Evolutionary conservation across 1,139 yeast species (phyloP), one percentile per base, ranked within the genome.

Genomic region (Protomyces inouyei): DNA sequence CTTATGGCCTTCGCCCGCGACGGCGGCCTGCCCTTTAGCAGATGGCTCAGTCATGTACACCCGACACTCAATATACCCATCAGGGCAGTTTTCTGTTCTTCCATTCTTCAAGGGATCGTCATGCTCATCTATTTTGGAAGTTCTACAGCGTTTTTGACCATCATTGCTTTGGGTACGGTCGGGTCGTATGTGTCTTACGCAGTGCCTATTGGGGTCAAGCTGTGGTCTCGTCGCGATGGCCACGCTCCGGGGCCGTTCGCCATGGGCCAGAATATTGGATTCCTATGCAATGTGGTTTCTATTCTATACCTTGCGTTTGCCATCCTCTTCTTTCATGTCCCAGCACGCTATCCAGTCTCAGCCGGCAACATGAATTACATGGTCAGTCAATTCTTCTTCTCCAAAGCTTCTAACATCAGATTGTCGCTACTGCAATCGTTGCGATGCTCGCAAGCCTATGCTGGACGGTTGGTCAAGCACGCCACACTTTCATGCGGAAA

Each of bases 1-100:
- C 87, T 91, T 0, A 88, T 83, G 74, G 88, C 92, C 35, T 85
- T 88, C 76, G 91, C 95, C 61, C 82, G 96, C 76, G 96, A 89
- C 73, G 88, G 87, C 52, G 96, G 93, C 0, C 76, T 88, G 63
- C 96, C 96, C 0, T 83, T 78, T 70, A 80, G 82, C 66, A 78
- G 81, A 10, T 73, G 81, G 48, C 87, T 91, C 87, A 81, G 84
- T 3, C 81, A 82, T 69, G 89, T 88, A 52, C 85, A 86, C 68
- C 78, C 83, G 1, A 83, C 82, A 67, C 80, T 78, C 65, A 78
- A 76, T 10, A 85, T 87, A 28, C 96, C 96, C 0, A 84, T 82
- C 69, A 85, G 88, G 73, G 89, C 95, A 0, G 79, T 88, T 56
- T 76, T 85, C 65, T 77, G 88, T 55, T 85, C 91, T n/a, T 86